Base-by-base conservation (phyloP, 2,329 filamentous ascomycete genomes). In the Cadophora malorum region DNA sequence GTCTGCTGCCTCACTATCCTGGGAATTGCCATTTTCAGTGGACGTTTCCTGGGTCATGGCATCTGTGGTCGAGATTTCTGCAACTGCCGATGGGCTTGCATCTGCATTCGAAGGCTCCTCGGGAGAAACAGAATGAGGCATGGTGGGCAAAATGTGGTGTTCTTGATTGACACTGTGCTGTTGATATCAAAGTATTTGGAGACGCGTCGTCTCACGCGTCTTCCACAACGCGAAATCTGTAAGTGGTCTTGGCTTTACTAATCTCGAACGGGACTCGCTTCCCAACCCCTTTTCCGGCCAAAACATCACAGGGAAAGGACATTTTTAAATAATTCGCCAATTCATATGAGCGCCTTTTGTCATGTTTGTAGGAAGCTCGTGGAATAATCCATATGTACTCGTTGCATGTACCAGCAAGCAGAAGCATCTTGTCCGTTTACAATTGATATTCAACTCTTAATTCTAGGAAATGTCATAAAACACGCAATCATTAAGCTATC, bases 91-190 rank as follows among this genome's bases (percentile, higher is more conserved):
- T 77, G 80, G 80, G 19, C 76, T 77, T 69, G 80, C 76, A 69
- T 80, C 76, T 65, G 77, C 74, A 66, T 75, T 73, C 33, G 72
- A 72, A 35, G 72, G 67, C 16, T 76, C 74, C 65, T 79, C 75
- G 33, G 72, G 67, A 3, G 80, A 72, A 45, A 81, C 74, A 6
- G 82, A 83, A 71, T 85, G 83, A 47, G 83, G 83, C 83, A 85
- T 85, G 21, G 56, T 69, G 31, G 38, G 50, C 21, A 45, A 21
- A 10, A 23, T 9, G 50, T 66, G 35, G 23, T 38, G 21, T 47
- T 50, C 21, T 58, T 38, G 21, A 33, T 19, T 52, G 16, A 28
- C 16, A 45, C 19, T 10, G 38, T n/a, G 23, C n/a, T 19, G 21
- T 47, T 56, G 31, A 38, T 38, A 14, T 28, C 1, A 33, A 41